Evolutionary conservation across 202 grass and related monocot genomes (phyloP).

Genomic region (Bolboschoenoplectus hybrid): DNA sequence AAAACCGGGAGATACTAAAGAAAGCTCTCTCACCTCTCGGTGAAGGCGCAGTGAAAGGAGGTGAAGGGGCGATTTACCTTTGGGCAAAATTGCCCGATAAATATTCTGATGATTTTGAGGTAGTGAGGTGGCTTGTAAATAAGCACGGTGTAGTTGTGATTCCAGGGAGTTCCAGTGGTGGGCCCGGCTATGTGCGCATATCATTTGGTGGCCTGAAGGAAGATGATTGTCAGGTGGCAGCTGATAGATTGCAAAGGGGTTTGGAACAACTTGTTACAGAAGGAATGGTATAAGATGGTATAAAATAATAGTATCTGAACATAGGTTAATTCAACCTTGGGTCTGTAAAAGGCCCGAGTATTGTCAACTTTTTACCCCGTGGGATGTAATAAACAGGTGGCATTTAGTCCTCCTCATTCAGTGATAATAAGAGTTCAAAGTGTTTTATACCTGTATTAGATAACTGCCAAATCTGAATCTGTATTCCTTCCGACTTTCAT

Average conservation of each 20-base stretch:
- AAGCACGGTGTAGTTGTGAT: conserved; percentile 76
- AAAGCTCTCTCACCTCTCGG: conserved; percentile 78
- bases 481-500: background rate
- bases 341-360: conserved; percentile 8
- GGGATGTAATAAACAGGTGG: conserved; percentile 31
- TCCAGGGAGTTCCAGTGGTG: conserved; percentile 77
- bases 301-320: conserved; percentile 12
- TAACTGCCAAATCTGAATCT: background rate
- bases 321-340: conserved; percentile 32
- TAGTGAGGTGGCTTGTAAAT: conserved; percentile 81
- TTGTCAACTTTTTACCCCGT: conserved; percentile 24
- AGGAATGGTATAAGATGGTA: conserved; percentile 65
- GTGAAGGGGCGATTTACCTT: conserved; percentile 92
- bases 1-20: conserved; percentile 66
- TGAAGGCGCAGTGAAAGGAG: conserved; percentile 68
- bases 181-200: conserved; percentile 62
- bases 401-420: background rate
- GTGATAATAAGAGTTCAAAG: conserved; percentile 12
- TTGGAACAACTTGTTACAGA: conserved; percentile 75
- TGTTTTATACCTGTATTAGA: background rate
- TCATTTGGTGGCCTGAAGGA: conserved; percentile 90
- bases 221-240: conserved; percentile 65
- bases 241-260: conserved; percentile 55
- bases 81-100: conserved; percentile 90
- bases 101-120: conserved; percentile 68